Conservation (phyloP, 2,329 filamentous ascomycete species). For the Pseudogymnoascus sp. region DNA sequence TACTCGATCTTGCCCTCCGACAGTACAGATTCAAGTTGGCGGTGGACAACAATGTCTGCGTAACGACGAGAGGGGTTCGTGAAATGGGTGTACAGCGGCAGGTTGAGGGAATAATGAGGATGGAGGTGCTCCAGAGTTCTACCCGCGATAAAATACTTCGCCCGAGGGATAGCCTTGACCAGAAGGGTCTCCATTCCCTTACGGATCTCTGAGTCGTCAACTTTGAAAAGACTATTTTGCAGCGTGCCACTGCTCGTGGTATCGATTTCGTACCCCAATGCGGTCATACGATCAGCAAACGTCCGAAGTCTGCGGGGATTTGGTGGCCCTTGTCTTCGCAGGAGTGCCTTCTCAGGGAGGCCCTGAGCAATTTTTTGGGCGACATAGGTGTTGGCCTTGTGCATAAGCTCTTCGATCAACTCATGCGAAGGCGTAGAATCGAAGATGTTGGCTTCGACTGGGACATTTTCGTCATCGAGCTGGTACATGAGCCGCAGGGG, state of each 20-base stretch:
- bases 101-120: constrained; percentile 85
- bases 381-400: constrained; percentile 86
- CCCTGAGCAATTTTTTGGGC: constrained; percentile 74
- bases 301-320: constrained; percentile 84
- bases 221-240: constrained; percentile 91
- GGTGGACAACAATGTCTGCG: constrained; percentile 89
- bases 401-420: constrained; percentile 88
- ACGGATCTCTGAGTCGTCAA: constrained; percentile 79
- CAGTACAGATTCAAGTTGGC: constrained; percentile 81
- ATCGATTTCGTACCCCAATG: constrained; percentile 84
- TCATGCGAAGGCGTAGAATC: constrained; percentile 84
- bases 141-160: constrained; percentile 86
- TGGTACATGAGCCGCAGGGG: constrained; percentile 86
- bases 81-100: constrained; percentile 94
- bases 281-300: constrained; percentile 87
- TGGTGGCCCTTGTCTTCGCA: constrained; percentile 78
- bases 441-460: constrained; percentile 93
- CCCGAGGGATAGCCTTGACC: constrained; percentile 90
- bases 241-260: constrained; percentile 80
- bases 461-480: constrained; percentile 95
- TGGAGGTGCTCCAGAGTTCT: constrained; percentile 72
- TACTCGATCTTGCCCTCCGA: constrained; percentile 79
- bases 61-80: constrained; percentile 93
- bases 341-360: constrained; percentile 84
- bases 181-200: constrained; percentile 98